Base-by-base conservation (phyloP, 805 yeast genomes). In the Ogataea zsoltii region DNA sequence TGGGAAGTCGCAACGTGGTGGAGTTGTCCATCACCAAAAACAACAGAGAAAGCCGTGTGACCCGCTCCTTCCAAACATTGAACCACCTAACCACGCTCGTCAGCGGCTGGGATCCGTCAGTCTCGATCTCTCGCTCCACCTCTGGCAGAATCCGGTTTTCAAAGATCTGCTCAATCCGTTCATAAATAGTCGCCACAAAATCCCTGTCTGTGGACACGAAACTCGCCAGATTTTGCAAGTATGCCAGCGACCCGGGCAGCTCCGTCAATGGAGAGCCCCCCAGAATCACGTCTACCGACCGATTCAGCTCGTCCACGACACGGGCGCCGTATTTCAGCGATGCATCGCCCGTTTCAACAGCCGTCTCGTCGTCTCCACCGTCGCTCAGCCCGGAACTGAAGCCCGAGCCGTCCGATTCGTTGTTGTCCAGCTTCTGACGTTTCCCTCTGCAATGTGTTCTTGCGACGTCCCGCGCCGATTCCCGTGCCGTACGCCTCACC, bases 1-100 rank as follows among this genome's bases (percentile, higher is more conserved):
- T 28, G 18, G 41, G 14, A 2, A 41, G 36, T 23, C 49, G 30
- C 21, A 52, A 26, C 11, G 52, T 48, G 9, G 55, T 49, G 9
- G 53, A 48, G 10, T 49, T 44, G 34, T 56, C 61, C 9, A 51
- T 36, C 16, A 44, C 23, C 38, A 54, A 26, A 19, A 55, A 42
- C 12, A 51, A 26, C 2, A 50, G 10, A 18, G 40, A 14, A 35
- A 57, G 34, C 18, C 38, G 33, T 12, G 25, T 5, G 1, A 57
- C 29, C 12, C 51, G 40, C 2, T 33, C 33, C 15, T 46, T 39
- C 61, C 61, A 57, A 3, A 29, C n/a, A 12, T 37, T 17, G 33
- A 38, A 55, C 39, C 36, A 26, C 1, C 14, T 9, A 3, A 53
- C 10, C 33, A 52, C 51, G 13, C 23, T 19, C 29, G 38, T 33